Percentiles rank a stretch among this genome's conserved stretches.
Evolutionary conservation across 164 flowering plant species (phyloP).

Genomic region (Annona squamosa): DNA sequence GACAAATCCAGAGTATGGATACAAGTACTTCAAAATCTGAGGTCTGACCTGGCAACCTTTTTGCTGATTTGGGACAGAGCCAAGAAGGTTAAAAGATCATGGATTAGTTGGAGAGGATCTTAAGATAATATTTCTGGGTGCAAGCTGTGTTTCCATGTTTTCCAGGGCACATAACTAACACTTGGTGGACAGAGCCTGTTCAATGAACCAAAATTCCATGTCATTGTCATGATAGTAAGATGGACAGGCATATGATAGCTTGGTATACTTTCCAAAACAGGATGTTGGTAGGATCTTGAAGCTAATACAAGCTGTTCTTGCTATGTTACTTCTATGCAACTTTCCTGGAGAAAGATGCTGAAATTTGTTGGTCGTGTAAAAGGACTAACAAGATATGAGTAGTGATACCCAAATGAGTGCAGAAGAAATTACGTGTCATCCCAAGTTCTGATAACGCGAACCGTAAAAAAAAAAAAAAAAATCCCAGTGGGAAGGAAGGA

Average conservation of each 20-base stretch:
- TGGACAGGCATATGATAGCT: too few species aligned
- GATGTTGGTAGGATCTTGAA: too few species aligned
- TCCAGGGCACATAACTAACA: not conserved
- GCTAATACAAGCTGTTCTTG: too few species aligned
- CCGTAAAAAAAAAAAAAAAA: not conserved
- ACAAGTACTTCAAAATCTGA: conserved; percentile 72
- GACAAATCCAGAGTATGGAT: conserved; percentile 67
- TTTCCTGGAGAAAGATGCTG: not conserved
- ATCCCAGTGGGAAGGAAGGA: too few species aligned
- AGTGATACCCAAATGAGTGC: not conserved
- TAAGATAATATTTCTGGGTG: not conserved
- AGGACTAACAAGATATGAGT: not conserved
- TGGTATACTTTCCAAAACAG: too few species aligned
- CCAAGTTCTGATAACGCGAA: not conserved
- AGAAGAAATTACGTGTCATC: not conserved
- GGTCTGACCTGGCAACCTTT: not conserved
- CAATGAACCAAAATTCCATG: not conserved
- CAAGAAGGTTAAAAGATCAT: not conserved
- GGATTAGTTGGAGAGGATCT: not conserved
- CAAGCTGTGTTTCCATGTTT: not conserved
- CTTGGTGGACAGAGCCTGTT: not conserved
- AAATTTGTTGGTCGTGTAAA: not conserved
- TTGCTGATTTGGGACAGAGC: not conserved
- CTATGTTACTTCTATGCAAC: too few species aligned
- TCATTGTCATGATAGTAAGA: too few species aligned